Evolutionary conservation across 148 eudicot species (phyloP), one percentile per base, ranked within the genome.

Genomic region (Nepenthes mirabilis): DNA sequence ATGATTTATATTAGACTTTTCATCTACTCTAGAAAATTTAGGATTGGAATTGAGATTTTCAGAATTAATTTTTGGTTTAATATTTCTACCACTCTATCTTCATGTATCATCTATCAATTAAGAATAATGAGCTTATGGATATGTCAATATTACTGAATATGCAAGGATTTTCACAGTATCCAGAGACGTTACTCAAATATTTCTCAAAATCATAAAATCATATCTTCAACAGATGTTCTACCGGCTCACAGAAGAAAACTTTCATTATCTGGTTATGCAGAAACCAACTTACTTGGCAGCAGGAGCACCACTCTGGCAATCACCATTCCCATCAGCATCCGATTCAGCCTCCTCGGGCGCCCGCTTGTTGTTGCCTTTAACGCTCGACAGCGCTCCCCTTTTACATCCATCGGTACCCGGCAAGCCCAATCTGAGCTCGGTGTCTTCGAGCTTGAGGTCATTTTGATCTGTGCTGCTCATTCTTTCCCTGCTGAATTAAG

Each of bases 391-490:
- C 7, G 56, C 37, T 35, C 68, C 68, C 43, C 61, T 62, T 63
- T 67, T 71, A 7, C 63, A 53, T 14, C 72, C 79, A 48, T 64
- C 70, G 9, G 72, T 60, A n/a, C 84, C 87, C 0, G 87, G 84
- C 59, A 79, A 60, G 1, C 84, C 87, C 54, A 83, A 50, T 43
- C 80, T 66, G 12, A 81, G 77, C 72, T 81, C 85, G 23, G 85
- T 81, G 35, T 59, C 62, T 11, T 59, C 62, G 9, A 37, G 62
- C 33, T 59, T 37, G 14, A 43, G 62, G 23, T 0, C 52, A 49
- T 12, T 12, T 2, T 49, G 3, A 49, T 2, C 52, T 49, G n/a
- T 49, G 52, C 52, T 10, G 14, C 52, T n/a, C 52, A 49, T 49
- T 49, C 52, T 49, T 49, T 49, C 6, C 48, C 11, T 11, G 11